phyloP scores from a whole-genome alignment of 2,329 filamentous ascomycete species.

The Epichloe gansuensis region DNA sequence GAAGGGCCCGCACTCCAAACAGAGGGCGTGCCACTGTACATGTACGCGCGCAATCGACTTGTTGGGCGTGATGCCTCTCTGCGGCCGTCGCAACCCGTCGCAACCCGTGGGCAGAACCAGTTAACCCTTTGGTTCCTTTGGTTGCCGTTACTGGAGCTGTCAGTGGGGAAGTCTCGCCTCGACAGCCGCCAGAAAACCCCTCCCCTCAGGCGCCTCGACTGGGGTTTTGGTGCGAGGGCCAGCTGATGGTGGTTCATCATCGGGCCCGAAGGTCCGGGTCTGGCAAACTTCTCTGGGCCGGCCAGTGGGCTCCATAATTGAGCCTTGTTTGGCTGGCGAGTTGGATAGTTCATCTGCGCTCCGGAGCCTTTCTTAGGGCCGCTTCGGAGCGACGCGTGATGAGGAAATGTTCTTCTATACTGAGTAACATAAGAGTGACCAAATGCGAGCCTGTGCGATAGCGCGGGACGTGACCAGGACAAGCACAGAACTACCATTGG shows the following conservation, averaged over 20 bases:
- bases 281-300: background rate
- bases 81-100: conserved; percentile 7
- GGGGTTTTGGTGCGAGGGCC: background rate
- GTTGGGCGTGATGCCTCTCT: conserved; percentile 1
- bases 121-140: background rate
- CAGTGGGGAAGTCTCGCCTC: background rate
- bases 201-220: background rate
- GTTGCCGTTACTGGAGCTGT: background rate
- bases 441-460: background rate
- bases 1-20: no score
- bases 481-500: background rate
- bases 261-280: background rate
- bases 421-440: background rate
- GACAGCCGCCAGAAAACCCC: no score
- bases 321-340: background rate
- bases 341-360: background rate
- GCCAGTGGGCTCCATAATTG: no score
- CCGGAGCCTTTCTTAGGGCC: background rate
- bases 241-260: background rate
- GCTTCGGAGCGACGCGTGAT: background rate
- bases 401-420: background rate
- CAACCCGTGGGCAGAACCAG: background rate
- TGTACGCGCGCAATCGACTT: background rate
- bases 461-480: background rate
- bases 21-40: no score